Conservation (phyloP, 2,329 filamentous ascomycete genomes). For the Fusarium humuli region DNA sequence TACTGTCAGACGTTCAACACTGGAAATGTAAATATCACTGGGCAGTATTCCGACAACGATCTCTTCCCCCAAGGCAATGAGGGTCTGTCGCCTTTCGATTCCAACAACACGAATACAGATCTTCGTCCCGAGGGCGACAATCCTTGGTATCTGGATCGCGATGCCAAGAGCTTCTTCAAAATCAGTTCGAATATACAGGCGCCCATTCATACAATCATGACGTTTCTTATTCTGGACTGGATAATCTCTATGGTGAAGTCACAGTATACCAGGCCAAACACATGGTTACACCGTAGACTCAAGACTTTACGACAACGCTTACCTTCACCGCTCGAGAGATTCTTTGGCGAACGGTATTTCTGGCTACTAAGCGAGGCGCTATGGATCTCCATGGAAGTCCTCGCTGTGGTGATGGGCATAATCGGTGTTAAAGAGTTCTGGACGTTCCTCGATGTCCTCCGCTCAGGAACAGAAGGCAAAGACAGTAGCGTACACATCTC, state of each 20-base stretch:
- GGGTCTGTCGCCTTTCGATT: not conserved
- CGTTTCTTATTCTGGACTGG: not conserved
- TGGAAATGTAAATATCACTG: not conserved
- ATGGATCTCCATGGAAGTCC: not conserved
- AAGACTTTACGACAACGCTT: rapidly evolving
- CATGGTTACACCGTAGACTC: rapidly evolving
- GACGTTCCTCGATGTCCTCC: not conserved
- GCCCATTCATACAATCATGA: not conserved
- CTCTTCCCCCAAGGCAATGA: not conserved
- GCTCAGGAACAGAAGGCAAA: rapidly evolving
- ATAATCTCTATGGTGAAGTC: rapidly evolving
- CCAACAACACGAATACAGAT: no score
- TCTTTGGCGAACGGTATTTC: rapidly evolving
- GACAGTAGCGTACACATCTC: not conserved
- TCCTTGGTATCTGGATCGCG: not conserved
- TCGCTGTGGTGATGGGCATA: not conserved
- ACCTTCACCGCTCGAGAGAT: rapidly evolving
- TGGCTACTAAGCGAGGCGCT: rapidly evolving
- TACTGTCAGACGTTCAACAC: slow-evolving; percentile 6
- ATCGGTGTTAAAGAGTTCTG: not conserved
- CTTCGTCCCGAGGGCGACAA: rapidly evolving
- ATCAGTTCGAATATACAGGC: not conserved
- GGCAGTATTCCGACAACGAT: not conserved
- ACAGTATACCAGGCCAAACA: rapidly evolving
- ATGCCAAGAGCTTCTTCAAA: not conserved